Percentiles rank a stretch among this genome's conserved stretches.
Evolutionary conservation across 805 yeast species (phyloP).

Genomic region (Yarrowia keelungensis): DNA sequence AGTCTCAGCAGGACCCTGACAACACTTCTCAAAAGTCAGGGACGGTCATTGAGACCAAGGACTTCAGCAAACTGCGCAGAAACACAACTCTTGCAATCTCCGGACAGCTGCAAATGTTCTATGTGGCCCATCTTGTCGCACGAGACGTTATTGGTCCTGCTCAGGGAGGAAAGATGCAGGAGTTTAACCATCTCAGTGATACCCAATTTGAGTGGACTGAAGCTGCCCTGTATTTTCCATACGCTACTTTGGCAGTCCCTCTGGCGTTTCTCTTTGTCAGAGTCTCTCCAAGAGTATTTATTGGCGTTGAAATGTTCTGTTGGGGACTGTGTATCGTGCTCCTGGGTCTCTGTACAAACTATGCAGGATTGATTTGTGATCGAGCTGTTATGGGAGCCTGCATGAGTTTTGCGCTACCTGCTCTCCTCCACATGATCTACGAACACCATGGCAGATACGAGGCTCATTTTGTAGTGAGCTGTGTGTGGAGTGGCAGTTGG

Average conservation of each 20-base stretch:
- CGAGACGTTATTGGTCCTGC: conserved; percentile 6
- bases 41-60: neutral
- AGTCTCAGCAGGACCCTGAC: neutral
- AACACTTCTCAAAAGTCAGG: neutral
- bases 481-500: neutral
- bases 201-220: conserved; percentile 4
- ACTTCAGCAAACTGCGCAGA: neutral
- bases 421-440: neutral
- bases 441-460: conserved; percentile 12
- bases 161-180: conserved; percentile 1
- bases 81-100: conserved; percentile 1
- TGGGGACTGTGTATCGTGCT: conserved; percentile 7
- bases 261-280: neutral
- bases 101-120: conserved; percentile 12
- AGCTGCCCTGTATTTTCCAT: neutral
- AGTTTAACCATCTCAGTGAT: neutral
- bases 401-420: conserved; percentile 5
- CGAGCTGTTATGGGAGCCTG: conserved; percentile 4
- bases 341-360: conserved; percentile 7
- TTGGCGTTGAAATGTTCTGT: conserved; percentile 1
- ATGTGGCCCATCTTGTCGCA: conserved; percentile 12
- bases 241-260: neutral
- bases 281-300: neutral
- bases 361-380: neutral
- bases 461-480: neutral